A percentile compares a stretch with the other conserved stretches of the same genome.
Conservation (phyloP, 2,329 filamentous ascomycete species). For the Raffaelea ambrosiae region DNA sequence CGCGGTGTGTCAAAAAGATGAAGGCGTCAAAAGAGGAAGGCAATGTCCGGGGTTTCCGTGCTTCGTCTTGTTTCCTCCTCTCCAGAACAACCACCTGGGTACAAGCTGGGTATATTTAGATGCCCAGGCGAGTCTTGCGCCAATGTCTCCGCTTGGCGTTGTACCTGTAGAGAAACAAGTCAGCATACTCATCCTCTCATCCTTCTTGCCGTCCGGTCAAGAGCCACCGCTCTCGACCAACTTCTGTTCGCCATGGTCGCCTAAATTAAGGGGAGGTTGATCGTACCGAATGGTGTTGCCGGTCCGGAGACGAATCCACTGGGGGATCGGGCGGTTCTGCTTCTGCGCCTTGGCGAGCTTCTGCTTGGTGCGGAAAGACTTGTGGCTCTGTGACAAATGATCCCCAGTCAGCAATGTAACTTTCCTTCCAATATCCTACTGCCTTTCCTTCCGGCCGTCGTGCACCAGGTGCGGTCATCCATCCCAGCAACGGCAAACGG, state of each 20-base stretch:
- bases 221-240: constrained; percentile 4
- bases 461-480: no score
- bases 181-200: not conserved
- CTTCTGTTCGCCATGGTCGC: not conserved
- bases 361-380: constrained; percentile 99
- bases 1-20: no score
- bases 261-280: not conserved
- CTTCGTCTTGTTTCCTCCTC: constrained; percentile 3
- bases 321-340: constrained; percentile 99
- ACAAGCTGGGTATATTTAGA: constrained; percentile 54
- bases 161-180: constrained; percentile 57
- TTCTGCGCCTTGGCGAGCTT: constrained; percentile 99
- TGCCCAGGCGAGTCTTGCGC: constrained; percentile 99
- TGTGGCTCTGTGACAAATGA: constrained; percentile 68
- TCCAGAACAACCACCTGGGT: constrained; percentile 2
- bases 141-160: constrained; percentile 99
- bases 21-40: not conserved
- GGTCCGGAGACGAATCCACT: constrained; percentile 98
- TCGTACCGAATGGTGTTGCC: constrained; percentile 99
- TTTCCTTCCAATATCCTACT: not conserved
- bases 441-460: not conserved
- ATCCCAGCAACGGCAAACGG: no score
- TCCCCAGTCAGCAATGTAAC: no score
- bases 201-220: not conserved
- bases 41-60: not conserved